Base-by-base conservation (phyloP, 306 rosid species). In the Dicorynia guianensis region DNA sequence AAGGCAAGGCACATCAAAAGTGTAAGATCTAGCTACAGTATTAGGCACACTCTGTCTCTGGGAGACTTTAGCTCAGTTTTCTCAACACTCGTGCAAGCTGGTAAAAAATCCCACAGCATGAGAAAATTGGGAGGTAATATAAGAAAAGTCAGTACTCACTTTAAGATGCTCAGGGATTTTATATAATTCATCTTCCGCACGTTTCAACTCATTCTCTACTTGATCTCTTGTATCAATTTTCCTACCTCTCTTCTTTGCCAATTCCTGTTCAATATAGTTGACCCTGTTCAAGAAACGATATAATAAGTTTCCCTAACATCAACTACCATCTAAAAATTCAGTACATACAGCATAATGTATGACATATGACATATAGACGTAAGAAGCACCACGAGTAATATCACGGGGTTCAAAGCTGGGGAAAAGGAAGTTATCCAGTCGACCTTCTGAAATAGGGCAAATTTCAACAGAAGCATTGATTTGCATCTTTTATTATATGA, bases 81-180 rank as follows among this genome's bases (percentile, higher is more conserved):
- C 30, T 25, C 30, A 1, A 25, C 2, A 2, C 30, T 50, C 19
- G 18, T 34, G 11, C 1, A 33, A 71, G 46, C 25, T 19, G 11
- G 69, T 36, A 75, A 5, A 25, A 50, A 57, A 25, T 57, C 14
- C 25, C 46, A 48, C 7, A 20, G 69, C 78, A 0, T 35, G 36
- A 69, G 8, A 60, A 79, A 59, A 47, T 7, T 18, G 18, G 63
- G 44, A 62, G 1, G 35, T 5, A 17, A 76, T 25, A 25, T 8
- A 72, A 33, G 49, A 78, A 69, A 56, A 57, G 34, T 14, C 7
- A 74, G 30, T 35, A 82, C 87, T 80, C 67, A 95, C 99, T 85
- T 95, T 95, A 60, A 95, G 97, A 90, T 95, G 97, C 72, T 95
- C 99, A 50, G 99, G 97, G 74, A 95, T 90, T 83, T 90, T 95